Conservation (phyloP, 495 filamentous ascomycete genomes). For the Penicillium malachiteum region DNA sequence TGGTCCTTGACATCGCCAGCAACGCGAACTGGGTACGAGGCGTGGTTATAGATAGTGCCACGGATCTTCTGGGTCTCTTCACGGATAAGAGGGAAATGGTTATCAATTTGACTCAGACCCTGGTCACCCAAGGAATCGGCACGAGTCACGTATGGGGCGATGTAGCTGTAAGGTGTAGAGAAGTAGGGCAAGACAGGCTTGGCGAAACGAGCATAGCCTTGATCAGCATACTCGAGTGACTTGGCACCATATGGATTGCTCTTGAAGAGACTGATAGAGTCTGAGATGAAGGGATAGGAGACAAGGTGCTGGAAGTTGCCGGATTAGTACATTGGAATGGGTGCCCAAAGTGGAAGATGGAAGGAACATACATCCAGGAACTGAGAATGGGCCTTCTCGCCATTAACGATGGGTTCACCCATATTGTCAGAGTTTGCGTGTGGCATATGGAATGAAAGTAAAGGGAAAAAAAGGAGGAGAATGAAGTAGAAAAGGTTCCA, state of each 20-base stretch:
- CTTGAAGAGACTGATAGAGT: conserved; percentile 75
- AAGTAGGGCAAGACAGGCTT: conserved; percentile 78
- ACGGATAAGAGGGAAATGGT: conserved; percentile 81
- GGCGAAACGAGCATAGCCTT: conserved; percentile 63
- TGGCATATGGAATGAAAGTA: conserved; percentile 33
- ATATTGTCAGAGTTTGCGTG: conserved; percentile 45
- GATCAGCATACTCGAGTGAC: conserved; percentile 68
- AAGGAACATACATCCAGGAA: conserved; percentile 60
- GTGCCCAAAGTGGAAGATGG: background rate
- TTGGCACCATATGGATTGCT: conserved; percentile 76
- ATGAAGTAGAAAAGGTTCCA: conserved; percentile 11
- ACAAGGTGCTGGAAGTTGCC: conserved; percentile 64
- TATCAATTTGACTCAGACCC: conserved; percentile 71
- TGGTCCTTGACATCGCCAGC: conserved; percentile 72
- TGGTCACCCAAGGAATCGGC: conserved; percentile 78
- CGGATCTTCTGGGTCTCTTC: conserved; percentile 79
- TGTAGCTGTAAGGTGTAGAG: conserved; percentile 68
- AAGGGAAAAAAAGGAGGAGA: conserved; percentile 9
- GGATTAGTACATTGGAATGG: background rate
- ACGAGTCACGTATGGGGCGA: conserved; percentile 78
- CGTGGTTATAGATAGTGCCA: conserved; percentile 60
- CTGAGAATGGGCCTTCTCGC: conserved; percentile 63
- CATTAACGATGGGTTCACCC: conserved; percentile 59
- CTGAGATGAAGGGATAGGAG: conserved; percentile 81
- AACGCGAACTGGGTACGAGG: conserved; percentile 64